These are phyloP conservation scores for Flaveria sonorensis DNA, from an alignment of 129 eudicot genomes.

Conservation along the genomic window DNA sequence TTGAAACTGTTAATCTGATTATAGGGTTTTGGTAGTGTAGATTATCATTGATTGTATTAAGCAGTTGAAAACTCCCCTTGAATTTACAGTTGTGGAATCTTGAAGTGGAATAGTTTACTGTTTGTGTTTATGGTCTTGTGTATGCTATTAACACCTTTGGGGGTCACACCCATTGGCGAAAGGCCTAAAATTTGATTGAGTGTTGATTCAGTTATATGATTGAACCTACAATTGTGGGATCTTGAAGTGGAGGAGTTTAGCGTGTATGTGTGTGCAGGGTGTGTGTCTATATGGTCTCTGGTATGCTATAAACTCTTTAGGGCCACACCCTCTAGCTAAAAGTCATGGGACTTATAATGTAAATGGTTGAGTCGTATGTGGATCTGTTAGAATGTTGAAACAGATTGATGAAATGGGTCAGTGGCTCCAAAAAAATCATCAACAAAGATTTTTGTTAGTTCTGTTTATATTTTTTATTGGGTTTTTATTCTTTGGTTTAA, in stretches of 20 bases:
- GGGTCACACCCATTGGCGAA: neutral
- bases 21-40: neutral
- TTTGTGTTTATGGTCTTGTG: constrained; percentile 15
- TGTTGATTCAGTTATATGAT: neutral
- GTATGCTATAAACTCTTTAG: neutral
- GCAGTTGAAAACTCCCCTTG: neutral
- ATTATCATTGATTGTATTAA: neutral
- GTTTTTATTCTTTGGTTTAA: neutral
- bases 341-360: neutral
- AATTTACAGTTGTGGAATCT: neutral
- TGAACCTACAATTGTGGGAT: constrained; percentile 1
- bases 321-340: neutral
- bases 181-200: neutral
- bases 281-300: neutral
- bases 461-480: neutral
- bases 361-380: neutral
- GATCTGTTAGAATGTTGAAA: neutral
- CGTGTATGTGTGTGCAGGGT: neutral
- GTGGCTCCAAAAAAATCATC: neutral
- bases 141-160: neutral
- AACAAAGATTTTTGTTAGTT: neutral
- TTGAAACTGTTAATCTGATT: neutral
- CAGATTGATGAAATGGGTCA: neutral
- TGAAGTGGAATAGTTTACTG: neutral
- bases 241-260: neutral